phyloP scores from a whole-genome alignment of 345 rosid genomes.

The Cardamine chenopodiifolia region DNA sequence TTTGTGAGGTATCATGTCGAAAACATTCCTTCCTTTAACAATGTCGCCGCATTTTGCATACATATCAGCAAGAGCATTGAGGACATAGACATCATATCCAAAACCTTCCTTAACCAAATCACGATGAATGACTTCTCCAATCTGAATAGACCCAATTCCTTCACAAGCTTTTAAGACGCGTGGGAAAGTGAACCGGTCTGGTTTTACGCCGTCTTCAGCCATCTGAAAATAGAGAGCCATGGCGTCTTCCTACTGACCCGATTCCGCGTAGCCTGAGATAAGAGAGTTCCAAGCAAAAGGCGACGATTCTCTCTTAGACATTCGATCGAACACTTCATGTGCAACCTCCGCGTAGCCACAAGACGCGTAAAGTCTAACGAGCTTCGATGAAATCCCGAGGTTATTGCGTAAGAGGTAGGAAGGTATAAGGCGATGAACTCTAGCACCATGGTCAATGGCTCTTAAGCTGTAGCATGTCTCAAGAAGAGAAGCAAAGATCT shows the following conservation, averaged over 20 bases:
- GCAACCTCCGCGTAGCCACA: conserved; percentile 59
- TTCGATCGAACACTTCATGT: conserved; percentile 79
- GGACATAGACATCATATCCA: conserved; percentile 59
- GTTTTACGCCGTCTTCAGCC: conserved; percentile 80
- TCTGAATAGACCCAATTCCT: conserved; percentile 70
- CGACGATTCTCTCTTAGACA: conserved; percentile 54
- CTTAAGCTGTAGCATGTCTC: conserved; percentile 62
- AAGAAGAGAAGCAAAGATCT: conserved; percentile 67
- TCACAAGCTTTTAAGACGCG: conserved; percentile 81
- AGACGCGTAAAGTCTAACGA: conserved; percentile 58
- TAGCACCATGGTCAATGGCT: conserved; percentile 58
- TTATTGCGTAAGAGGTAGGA: conserved; percentile 52
- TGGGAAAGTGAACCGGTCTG: conserved; percentile 80
- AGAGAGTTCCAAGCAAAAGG: conserved; percentile 93
- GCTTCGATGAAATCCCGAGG: conserved; percentile 61
- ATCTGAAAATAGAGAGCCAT: conserved; percentile 87
- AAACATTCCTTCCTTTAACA: conserved; percentile 69
- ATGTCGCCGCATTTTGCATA: conserved; percentile 93
- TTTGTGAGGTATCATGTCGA: conserved; percentile 56
- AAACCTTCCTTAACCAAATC: conserved; percentile 71
- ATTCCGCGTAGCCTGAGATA: conserved; percentile 71
- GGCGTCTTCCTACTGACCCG: conserved; percentile 73
- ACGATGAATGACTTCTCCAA: conserved; percentile 80
- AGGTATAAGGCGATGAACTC: conserved; percentile 67
- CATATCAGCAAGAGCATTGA: conserved; percentile 85